phyloP scores from a whole-genome alignment of 2,329 filamentous ascomycete genomes.

The Paecilomyces formosus region DNA sequence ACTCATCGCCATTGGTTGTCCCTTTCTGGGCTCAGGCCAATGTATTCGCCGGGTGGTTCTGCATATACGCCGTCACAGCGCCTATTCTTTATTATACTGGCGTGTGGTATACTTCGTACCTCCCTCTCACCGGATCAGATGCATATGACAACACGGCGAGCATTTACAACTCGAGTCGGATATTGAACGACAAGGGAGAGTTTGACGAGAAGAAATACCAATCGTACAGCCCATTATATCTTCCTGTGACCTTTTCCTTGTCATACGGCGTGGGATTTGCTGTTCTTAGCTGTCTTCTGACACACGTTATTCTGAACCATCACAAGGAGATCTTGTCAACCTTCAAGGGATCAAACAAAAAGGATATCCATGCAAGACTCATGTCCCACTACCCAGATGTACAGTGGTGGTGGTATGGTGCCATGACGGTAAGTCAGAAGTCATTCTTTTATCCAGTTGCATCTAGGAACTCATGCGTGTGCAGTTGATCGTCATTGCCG shows the following conservation, averaged over 20 bases:
- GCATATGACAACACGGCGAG: constrained; percentile 38
- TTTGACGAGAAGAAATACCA: constrained; percentile 53
- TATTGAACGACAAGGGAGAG: constrained; percentile 44
- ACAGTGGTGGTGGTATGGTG: constrained; percentile 33
- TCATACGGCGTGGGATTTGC: constrained; percentile 54
- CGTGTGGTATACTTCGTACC: constrained; percentile 20
- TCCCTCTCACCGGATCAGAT: constrained; percentile 19
- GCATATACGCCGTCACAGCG: constrained; percentile 27
- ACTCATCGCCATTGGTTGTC: constrained; percentile 16
- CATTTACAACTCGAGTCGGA: constrained; percentile 50
- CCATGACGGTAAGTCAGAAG: constrained; percentile 15
- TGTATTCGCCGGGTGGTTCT: constrained; percentile 30
- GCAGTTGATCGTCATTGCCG: constrained; percentile 32
- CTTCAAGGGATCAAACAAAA: constrained; percentile 16
- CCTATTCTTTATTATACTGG: constrained; percentile 26
- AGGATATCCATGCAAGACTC: constrained; percentile 31
- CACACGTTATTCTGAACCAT: constrained; percentile 14
- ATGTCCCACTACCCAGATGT: constrained; percentile 27
- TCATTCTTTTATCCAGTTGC: neutral
- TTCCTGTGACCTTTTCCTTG: constrained; percentile 48
- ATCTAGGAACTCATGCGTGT: constrained; percentile 2
- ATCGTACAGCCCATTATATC: constrained; percentile 54
- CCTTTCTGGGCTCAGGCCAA: constrained; percentile 33
- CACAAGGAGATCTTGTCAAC: constrained; percentile 13
- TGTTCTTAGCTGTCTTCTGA: constrained; percentile 45